Evolutionary conservation across 2,329 filamentous ascomycete genomes (phyloP), one percentile per base, ranked within the genome.

Genomic region (Sordariomycetes sp.): DNA sequence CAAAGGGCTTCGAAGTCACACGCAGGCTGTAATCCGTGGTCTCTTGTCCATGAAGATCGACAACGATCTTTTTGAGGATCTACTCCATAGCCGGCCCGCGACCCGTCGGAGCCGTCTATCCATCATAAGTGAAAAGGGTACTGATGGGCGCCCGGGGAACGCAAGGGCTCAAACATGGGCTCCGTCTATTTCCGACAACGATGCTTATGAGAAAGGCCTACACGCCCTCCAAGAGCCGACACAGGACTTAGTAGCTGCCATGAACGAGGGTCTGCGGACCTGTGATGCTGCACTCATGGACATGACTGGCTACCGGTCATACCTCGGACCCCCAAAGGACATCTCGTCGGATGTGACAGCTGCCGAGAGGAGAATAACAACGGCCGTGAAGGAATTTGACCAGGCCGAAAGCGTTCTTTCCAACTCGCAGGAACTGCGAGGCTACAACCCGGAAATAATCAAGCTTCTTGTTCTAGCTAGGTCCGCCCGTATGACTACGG

Each of bases 271-370:
- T 0, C 63, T 82, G 32, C 66, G 68, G 54, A 68, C 71, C 59
- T 80, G 77, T 58, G 78, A 83, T 65, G 78, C 77, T 4, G 74
- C 75, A 4, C 62, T 83, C 35, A 80, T 83, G 77, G 73, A 76
- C 12, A 72, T 81, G 61, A 78, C 78, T 28, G 77, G 79, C 2
- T 74, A 79, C 64, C 71, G 79, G 54, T 69, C 68, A 53, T 71
- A 76, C 61, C 69, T 81, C 4, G 76, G 78, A 0, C 78, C 77
- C 24, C 62, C 73, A 4, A 58, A 63, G 35, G 67, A 72, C 6
- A 65, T 75, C 18, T 76, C 76, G 1, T 72, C 71, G 12, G 75
- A 79, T 62, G 66, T 79, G 11, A 59, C 68, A 2, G 68, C 70
- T 3, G 64, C 72, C 2, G 65, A 78, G 18, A 64, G 71, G 7